phyloP scores from a whole-genome alignment of 2,329 filamentous ascomycete genomes.

The Talaromyces sp. region DNA sequence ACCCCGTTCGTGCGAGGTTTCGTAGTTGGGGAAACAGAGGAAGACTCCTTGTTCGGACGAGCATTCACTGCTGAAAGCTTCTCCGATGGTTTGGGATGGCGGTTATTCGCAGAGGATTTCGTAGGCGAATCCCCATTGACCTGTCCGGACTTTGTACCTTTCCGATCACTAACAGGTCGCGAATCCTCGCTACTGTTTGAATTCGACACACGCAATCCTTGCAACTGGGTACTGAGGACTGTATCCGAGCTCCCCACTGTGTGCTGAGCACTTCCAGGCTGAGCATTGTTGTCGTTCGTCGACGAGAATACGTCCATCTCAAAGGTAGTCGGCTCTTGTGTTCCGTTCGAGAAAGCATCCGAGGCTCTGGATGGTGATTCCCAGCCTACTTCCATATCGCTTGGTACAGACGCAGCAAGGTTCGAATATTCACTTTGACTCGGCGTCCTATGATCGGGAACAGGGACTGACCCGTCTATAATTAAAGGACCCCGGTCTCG shows the following conservation, averaged over 20 bases:
- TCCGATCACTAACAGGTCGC: constrained; percentile 19
- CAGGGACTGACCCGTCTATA: constrained; percentile 43
- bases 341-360: constrained; percentile 5
- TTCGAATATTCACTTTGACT: constrained; percentile 31
- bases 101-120: constrained; percentile 8
- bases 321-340: constrained; percentile 32
- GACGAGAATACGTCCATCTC: constrained; percentile 30
- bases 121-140: constrained; percentile 6
- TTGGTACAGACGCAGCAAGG: constrained; percentile 10
- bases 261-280: constrained; percentile 21
- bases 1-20: constrained; percentile 29
- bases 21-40: constrained; percentile 24
- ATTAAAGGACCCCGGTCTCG: constrained; percentile 37
- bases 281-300: constrained; percentile 21
- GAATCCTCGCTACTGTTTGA: constrained; percentile 16
- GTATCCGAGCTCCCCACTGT: neutral
- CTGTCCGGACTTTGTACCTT: constrained; percentile 19
- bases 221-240: constrained; percentile 33
- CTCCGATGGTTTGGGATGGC: constrained; percentile 8
- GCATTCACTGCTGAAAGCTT: constrained; percentile 21
- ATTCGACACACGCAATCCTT: constrained; percentile 35
- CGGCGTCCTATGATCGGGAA: constrained; percentile 24
- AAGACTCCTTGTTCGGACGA: constrained; percentile 23
- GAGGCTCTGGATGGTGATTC: constrained; percentile 6
- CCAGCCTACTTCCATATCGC: constrained; percentile 7